Conservation (phyloP, 2,329 filamentous ascomycete genomes). For the Scedosporium minutisporum region DNA sequence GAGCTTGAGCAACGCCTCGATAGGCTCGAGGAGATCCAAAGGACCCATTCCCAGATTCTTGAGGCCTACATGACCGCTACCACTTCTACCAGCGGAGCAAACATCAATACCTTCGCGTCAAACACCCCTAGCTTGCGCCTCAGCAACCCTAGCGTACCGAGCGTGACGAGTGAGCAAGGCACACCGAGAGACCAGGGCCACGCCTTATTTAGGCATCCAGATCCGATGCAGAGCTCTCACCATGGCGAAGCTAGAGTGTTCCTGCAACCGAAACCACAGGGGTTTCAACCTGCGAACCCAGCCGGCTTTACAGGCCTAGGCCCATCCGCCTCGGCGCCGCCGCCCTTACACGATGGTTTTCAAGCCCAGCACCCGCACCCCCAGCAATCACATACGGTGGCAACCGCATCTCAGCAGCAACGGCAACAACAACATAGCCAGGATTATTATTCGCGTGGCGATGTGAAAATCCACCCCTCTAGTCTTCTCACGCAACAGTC, state of each 20-base stretch:
- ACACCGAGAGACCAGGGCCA: conserved; percentile 40
- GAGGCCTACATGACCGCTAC: conserved; percentile 40
- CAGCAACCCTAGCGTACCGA: conserved; percentile 37
- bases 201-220: conserved; percentile 36
- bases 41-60: conserved; percentile 56
- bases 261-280: conserved; percentile 33
- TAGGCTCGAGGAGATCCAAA: conserved; percentile 56
- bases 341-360: conserved; percentile 39
- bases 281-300: conserved; percentile 35
- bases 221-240: conserved; percentile 42
- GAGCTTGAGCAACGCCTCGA: conserved; percentile 66
- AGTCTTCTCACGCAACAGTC: conserved; percentile 13
- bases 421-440: not conserved
- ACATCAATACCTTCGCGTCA: conserved; percentile 15
- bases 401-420: conserved; percentile 21
- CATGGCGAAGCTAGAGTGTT: conserved; percentile 33
- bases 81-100: conserved; percentile 14
- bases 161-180: conserved; percentile 44
- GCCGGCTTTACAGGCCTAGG: conserved; percentile 36
- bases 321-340: conserved; percentile 22
- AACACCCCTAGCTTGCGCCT: conserved; percentile 9
- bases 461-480: conserved; percentile 1
- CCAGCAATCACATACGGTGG: conserved; percentile 29
- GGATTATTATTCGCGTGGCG: not conserved
- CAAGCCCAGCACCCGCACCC: conserved; percentile 27